Percentiles rank a stretch among this genome's conserved stretches.
These are phyloP conservation scores for Harringtonia aguacate DNA, from an alignment of 2,329 filamentous ascomycete species.

Conservation along the genomic window DNA sequence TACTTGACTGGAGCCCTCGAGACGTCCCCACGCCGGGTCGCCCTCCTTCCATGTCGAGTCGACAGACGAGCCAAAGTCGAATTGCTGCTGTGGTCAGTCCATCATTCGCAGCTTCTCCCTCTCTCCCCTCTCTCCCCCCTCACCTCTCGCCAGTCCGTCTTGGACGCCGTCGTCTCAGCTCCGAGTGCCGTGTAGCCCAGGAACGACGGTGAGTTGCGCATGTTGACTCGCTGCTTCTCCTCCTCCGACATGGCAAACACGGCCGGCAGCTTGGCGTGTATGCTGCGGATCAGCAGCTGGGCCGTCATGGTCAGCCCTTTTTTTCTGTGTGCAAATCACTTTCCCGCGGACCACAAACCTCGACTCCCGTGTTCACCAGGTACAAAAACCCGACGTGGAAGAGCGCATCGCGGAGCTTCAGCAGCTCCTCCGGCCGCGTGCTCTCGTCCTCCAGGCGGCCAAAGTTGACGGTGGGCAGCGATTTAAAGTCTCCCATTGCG, in stretches of 20 bases:
- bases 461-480: constrained; percentile 7
- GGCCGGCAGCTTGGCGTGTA: constrained; percentile 27
- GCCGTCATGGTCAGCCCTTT: no score
- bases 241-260: constrained; percentile 29
- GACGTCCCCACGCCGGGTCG: constrained; percentile 23
- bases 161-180: constrained; percentile 43
- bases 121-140: not conserved
- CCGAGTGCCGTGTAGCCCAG: constrained; percentile 47
- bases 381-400: constrained; percentile 43
- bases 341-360: not conserved
- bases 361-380: constrained; percentile 36
- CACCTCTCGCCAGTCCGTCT: constrained; percentile 33
- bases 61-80: constrained; percentile 33
- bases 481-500: constrained; percentile 7
- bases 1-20: constrained; percentile 32
- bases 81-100: constrained; percentile 28
- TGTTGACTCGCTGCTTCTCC: constrained; percentile 28
- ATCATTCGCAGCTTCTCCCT: not conserved
- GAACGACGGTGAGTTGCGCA: constrained; percentile 47
- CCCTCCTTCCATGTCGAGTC: constrained; percentile 13
- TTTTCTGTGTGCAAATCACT: no score
- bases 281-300: constrained; percentile 19
- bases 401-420: constrained; percentile 31
- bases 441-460: constrained; percentile 3
- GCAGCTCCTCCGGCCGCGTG: constrained; percentile 4